phyloP scores from a whole-genome alignment of 2,329 filamentous ascomycete species.

The Chrysoporthe puriensis region DNA sequence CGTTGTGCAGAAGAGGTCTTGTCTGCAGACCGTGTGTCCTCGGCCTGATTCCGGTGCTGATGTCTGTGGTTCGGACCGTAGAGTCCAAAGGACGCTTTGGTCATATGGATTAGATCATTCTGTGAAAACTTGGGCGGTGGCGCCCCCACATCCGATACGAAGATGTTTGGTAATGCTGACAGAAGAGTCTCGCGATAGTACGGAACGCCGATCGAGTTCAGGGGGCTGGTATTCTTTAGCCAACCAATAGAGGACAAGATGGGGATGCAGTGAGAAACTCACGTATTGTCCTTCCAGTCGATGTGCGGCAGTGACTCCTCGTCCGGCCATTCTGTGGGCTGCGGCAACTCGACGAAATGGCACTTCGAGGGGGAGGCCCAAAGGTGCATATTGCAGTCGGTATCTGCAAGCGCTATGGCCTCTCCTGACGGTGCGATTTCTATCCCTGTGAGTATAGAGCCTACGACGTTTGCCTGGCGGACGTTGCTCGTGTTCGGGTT shows the following conservation, averaged over 20 bases:
- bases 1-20: slow-evolving; percentile 66
- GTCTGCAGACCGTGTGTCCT: slow-evolving; percentile 70
- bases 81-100: slow-evolving; percentile 73
- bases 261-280: slow-evolving; percentile 38
- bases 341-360: slow-evolving; percentile 81
- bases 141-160: slow-evolving; percentile 83
- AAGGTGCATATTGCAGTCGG: slow-evolving; percentile 77
- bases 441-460: slow-evolving; percentile 74
- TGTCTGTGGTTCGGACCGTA: slow-evolving; percentile 75
- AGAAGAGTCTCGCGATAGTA: slow-evolving; percentile 88
- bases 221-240: slow-evolving; percentile 55
- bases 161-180: slow-evolving; percentile 86
- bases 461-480: slow-evolving; percentile 74
- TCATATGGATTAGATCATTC: slow-evolving; percentile 69
- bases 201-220: slow-evolving; percentile 88
- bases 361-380: slow-evolving; percentile 89
- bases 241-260: background rate
- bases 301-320: slow-evolving; percentile 60
- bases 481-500: slow-evolving; percentile 88
- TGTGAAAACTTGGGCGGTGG: slow-evolving; percentile 77
- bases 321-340: slow-evolving; percentile 78
- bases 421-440: slow-evolving; percentile 89
- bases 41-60: slow-evolving; percentile 78
- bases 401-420: slow-evolving; percentile 79
- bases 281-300: slow-evolving; percentile 74